A percentile compares a stretch with the other conserved stretches of the same genome.
Evolutionary conservation across 163 green algal genomes (phyloP).

Genomic region (Chlorella variabilis): DNA sequence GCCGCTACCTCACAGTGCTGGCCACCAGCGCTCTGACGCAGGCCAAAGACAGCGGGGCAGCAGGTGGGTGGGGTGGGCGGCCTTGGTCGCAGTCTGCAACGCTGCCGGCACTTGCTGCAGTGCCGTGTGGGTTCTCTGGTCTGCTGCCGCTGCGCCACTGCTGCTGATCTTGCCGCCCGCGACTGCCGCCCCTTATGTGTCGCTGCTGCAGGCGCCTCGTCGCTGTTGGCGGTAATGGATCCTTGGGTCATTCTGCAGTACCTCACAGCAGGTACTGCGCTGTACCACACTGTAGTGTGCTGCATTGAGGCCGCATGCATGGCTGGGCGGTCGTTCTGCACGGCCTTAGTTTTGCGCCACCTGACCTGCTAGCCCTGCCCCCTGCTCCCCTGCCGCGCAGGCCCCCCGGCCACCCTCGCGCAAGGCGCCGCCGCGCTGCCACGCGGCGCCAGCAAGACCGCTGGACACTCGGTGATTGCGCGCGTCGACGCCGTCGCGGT

Average conservation of each 20-base stretch:
- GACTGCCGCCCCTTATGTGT: no score
- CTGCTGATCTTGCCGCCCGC: no score
- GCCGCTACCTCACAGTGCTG: conserved; percentile 33
- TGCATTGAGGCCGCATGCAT: no score
- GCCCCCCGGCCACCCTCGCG: neutral
- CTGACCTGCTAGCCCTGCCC: no score
- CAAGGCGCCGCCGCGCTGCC: conserved; percentile 16
- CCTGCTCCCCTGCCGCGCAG: no score
- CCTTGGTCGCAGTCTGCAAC: neutral
- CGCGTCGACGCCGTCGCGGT: conserved; percentile 5
- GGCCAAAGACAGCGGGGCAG: conserved; percentile 11
- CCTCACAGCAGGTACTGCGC: conserved; percentile 30
- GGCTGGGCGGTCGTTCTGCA: no score
- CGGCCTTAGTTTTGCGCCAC: no score
- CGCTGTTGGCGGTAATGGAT: conserved; percentile 18
- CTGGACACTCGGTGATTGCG: conserved; percentile 23
- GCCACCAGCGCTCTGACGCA: conserved; percentile 23
- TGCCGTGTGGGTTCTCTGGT: neutral
- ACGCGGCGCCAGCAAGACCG: conserved; percentile 9
- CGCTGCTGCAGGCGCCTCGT: neutral
- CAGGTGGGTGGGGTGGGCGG: conserved; percentile 6
- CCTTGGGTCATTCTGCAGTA: conserved; percentile 37
- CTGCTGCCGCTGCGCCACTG: no score
- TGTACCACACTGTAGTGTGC: neutral
- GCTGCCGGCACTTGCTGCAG: neutral